Evolutionary conservation across 176 grass and related monocot genomes (phyloP), one percentile per base, ranked within the genome.

Genomic region (Aegilops speltoides): DNA sequence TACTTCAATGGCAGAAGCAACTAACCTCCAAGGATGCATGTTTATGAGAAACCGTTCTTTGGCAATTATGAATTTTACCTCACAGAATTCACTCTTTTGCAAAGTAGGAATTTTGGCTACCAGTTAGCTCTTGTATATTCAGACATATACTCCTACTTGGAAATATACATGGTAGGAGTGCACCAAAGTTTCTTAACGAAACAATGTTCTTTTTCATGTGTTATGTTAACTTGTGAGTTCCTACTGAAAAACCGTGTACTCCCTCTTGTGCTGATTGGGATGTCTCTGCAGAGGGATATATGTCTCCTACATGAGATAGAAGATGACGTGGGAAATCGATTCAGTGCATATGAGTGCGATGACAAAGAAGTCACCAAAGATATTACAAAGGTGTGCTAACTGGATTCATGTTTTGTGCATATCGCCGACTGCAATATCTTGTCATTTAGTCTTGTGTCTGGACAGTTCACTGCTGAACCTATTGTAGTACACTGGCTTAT

Each of bases 291-390:
- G 94, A 96, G 88, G 77, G 97, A 98, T 81, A 89, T 94, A 86
- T 86, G 89, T 26, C 90, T 99, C 81, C 50, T 99, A 73, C 97
- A 99, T 48, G 92, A 88, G 82, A 99, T 99, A 88, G 97, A 99
- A 73, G 90, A 83, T 88, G 83, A 91, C 40, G 83, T 93, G 31
- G 85, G 76, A 65, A 96, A 91, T 78, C 86, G 90, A 73, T 83
- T 99, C 24, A 85, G 50, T 9, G 84, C 82, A 59, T 94, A 88
- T 16, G 64, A 89, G 29, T 89, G 79, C 41, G 89, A 88, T 33
- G 87, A 91, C 54, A 91, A 86, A 74, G 79, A 85, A 79, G 92
- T 93, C 84, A 88, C 78, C 59, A 93, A 96, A 87, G 83, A 96
- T 68, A 88, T 96, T 82, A 94, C 92, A 15, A 89, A 93, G 94